Conservation (phyloP, 2,329 filamentous ascomycete species). For the Macrophomina tecta region DNA sequence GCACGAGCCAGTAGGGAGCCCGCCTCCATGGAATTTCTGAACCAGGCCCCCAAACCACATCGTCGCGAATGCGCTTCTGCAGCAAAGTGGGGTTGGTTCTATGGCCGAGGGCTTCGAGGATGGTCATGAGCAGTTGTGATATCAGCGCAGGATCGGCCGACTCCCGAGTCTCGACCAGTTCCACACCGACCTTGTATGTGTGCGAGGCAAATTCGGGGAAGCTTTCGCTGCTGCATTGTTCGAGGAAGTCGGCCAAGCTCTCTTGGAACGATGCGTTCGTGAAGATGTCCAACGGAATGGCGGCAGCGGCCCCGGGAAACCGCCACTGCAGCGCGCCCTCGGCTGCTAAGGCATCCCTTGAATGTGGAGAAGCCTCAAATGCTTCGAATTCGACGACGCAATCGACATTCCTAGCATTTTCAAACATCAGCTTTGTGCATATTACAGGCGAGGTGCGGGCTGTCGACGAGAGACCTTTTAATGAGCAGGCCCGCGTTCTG, state of each 20-base stretch:
- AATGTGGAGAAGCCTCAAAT: conserved; percentile 65
- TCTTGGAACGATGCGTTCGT: conserved; percentile 53
- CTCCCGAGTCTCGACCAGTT: conserved; percentile 62
- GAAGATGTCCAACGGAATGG: conserved; percentile 51
- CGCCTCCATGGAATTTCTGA: conserved; percentile 65
- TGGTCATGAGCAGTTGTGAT: conserved; percentile 63
- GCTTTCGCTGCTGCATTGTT: conserved; percentile 61
- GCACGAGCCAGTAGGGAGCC: conserved; percentile 65
- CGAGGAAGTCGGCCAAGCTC: conserved; percentile 59
- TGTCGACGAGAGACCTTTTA: conserved; percentile 40
- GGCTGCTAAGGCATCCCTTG: conserved; percentile 59
- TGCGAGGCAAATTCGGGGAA: conserved; percentile 60
- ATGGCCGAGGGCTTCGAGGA: conserved; percentile 62
- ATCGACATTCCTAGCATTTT: not conserved
- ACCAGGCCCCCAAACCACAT: conserved; percentile 58
- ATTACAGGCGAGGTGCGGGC: not conserved
- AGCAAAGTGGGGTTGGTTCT: conserved; percentile 47
- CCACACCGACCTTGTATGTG: conserved; percentile 58
- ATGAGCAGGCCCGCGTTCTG: conserved; percentile 59
- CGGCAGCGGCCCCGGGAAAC: conserved; percentile 64
- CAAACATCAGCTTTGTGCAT: not conserved
- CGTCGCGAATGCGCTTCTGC: conserved; percentile 67
- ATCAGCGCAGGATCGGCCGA: conserved; percentile 64
- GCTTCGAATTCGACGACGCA: conserved; percentile 59
- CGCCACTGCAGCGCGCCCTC: conserved; percentile 61